Base-by-base conservation (phyloP, 371 early-diverging fungal genomes). In the Mortierella sp. region DNA sequence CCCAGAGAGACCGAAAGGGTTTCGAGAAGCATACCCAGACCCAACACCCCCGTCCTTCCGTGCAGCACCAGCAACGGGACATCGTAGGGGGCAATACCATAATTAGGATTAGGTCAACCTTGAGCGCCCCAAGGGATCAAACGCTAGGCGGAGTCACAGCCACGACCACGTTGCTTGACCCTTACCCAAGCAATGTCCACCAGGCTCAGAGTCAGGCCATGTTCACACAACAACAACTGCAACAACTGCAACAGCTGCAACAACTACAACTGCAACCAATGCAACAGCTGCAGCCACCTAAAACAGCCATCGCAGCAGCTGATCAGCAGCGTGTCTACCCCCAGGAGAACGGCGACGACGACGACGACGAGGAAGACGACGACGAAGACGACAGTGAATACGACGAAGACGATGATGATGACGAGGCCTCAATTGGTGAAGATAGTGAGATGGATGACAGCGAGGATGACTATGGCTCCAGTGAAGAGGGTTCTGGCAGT, bases 401-500 rank as follows among this genome's bases (percentile, higher is more conserved):
- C 26, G 16, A 23, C n/a, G 28, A 47, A 26, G 60, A 60, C 25
- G 60, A 60, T 4, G 60, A 60, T 25, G 47, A 60, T 7, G 6
- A 60, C 25, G 60, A 46, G 21, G 7, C 53, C 4, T 53, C 53
- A 9, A 23, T 26, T 23, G 63, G 37, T 12, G 55, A 53, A 16
- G 63, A 63, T 14, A 51, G 51, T 16, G 53, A 63, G 21, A 18
- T 37, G 43, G 63, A 63, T 30, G 47, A 28, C 26, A 60, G 48
- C 21, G 53, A 63, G 6, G 30, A 43, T 19, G 30, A 44, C 23
- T 63, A 63, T 23, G 45, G 44, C 9, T 37, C 37, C 18, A 52
- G 63, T 45, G 55, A 53, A 16, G 63, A 63, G 15, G 23, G 29
- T 23, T 53, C 53, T 12, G 28, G 11, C 12, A 28, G 29, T n/a